These are phyloP conservation scores for Parasarocladium wereldwijsianum DNA, from an alignment of 2,329 filamentous ascomycete species.

Conservation along the genomic window DNA sequence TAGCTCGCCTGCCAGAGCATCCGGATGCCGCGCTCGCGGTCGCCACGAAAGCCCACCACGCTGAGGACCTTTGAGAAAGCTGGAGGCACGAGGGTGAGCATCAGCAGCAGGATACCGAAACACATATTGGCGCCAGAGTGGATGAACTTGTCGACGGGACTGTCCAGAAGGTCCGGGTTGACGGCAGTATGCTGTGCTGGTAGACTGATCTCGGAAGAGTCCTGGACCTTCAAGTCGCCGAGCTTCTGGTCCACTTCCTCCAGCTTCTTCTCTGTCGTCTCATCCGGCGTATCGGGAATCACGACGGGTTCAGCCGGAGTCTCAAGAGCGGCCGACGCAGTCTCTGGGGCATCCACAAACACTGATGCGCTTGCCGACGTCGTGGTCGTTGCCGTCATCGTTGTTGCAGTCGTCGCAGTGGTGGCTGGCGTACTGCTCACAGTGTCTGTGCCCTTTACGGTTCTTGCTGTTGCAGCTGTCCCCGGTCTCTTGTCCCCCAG, in stretches of 20 bases:
- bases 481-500: slow-evolving; percentile 10
- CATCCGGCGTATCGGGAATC: not conserved
- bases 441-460: slow-evolving; percentile 1
- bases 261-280: not conserved
- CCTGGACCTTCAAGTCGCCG: slow-evolving; percentile 7
- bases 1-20: slow-evolving; percentile 86
- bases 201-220: slow-evolving; percentile 8
- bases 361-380: slow-evolving; percentile 2
- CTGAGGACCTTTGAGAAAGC: slow-evolving; percentile 76
- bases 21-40: slow-evolving; percentile 64
- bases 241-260: not conserved
- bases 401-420: slow-evolving; percentile 1
- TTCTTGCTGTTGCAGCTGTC: slow-evolving; percentile 4
- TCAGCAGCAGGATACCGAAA: slow-evolving; percentile 70
- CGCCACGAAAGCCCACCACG: slow-evolving; percentile 82
- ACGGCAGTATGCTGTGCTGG: slow-evolving; percentile 26
- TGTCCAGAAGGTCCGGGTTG: slow-evolving; percentile 50
- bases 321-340: not conserved
- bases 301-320: not conserved
- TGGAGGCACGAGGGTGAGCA: slow-evolving; percentile 88
- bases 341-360: slow-evolving; percentile 3
- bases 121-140: slow-evolving; percentile 82
- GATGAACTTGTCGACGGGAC: slow-evolving; percentile 74
- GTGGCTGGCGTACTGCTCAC: slow-evolving; percentile 1
- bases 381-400: slow-evolving; percentile 3